phyloP scores from a whole-genome alignment of 331 rosid genomes.

The Dryas integrifolia region DNA sequence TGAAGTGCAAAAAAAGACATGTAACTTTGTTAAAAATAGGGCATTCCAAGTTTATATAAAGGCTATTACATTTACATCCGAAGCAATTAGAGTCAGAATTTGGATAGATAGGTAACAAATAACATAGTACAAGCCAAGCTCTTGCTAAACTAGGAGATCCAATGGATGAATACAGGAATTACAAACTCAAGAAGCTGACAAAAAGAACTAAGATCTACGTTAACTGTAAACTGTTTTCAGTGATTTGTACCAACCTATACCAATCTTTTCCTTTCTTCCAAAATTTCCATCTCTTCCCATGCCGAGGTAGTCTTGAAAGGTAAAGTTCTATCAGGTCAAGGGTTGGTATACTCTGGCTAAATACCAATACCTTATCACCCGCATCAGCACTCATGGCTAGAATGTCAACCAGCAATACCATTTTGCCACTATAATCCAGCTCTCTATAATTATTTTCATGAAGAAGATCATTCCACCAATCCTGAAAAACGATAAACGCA shows the following conservation, averaged over 20 bases:
- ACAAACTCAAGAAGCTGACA: neutral
- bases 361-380: constrained; percentile 92
- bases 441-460: constrained; percentile 70
- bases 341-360: constrained; percentile 98
- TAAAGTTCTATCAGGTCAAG: constrained; percentile 85
- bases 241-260: constrained; percentile 72
- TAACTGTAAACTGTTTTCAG: constrained; percentile 10
- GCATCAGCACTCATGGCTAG: constrained; percentile 73
- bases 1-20: constrained; percentile 34
- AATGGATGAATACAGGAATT: neutral
- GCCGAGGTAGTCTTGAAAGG: constrained; percentile 69
- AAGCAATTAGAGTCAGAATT: neutral
- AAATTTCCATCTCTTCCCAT: constrained; percentile 59
- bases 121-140: neutral
- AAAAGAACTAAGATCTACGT: neutral
- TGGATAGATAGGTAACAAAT: neutral
- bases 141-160: neutral
- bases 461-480: constrained; percentile 92
- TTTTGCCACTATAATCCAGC: constrained; percentile 85
- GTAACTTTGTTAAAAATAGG: neutral
- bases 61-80: neutral
- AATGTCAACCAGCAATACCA: constrained; percentile 85
- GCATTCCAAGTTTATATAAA: neutral
- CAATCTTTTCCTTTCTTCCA: constrained; percentile 98
- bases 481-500: constrained; percentile 45